A percentile compares a stretch with the other conserved stretches of the same genome.
These are phyloP conservation scores for Simplicillium aogashimaense DNA, from an alignment of 2,329 filamentous ascomycete species.

Conservation along the genomic window DNA sequence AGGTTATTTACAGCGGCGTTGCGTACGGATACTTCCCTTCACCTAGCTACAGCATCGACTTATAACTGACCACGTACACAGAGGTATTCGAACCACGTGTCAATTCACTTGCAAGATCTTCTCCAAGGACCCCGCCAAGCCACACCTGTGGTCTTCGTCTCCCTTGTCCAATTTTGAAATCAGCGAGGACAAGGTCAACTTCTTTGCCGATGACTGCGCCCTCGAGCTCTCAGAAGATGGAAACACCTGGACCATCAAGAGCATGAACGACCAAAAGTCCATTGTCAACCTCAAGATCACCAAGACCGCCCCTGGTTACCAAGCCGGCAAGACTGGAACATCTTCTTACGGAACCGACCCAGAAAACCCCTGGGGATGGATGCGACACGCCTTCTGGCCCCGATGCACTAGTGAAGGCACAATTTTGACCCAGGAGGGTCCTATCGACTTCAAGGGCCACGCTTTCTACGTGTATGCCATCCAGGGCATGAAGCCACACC, in stretches of 20 bases:
- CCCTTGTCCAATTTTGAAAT: conserved; percentile 72
- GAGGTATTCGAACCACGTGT: conserved; percentile 78
- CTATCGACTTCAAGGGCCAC: conserved; percentile 71
- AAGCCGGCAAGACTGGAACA: conserved; percentile 74
- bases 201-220: conserved; percentile 79
- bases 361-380: conserved; percentile 77
- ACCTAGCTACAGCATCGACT: conserved; percentile 8
- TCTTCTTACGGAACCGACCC: conserved; percentile 81
- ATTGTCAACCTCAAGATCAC: conserved; percentile 82
- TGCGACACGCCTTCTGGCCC: conserved; percentile 94
- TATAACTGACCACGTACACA: conserved; percentile 24
- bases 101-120: conserved; percentile 96
- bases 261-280: conserved; percentile 67
- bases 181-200: conserved; percentile 71
- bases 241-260: conserved; percentile 79
- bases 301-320: conserved; percentile 68
- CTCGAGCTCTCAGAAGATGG: conserved; percentile 81
- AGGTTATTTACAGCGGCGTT: conserved; percentile 97
- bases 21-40: conserved; percentile 48
- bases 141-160: conserved; percentile 76
- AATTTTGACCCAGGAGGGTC: conserved; percentile 73
- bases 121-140: conserved; percentile 60
- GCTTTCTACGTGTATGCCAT: conserved; percentile 77
- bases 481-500: conserved; percentile 98
- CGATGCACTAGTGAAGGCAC: conserved; percentile 72